A percentile compares a stretch with the other conserved stretches of the same genome.
Conservation (phyloP, 1,284 basidiomycete genomes). For the Tilletia indica region DNA sequence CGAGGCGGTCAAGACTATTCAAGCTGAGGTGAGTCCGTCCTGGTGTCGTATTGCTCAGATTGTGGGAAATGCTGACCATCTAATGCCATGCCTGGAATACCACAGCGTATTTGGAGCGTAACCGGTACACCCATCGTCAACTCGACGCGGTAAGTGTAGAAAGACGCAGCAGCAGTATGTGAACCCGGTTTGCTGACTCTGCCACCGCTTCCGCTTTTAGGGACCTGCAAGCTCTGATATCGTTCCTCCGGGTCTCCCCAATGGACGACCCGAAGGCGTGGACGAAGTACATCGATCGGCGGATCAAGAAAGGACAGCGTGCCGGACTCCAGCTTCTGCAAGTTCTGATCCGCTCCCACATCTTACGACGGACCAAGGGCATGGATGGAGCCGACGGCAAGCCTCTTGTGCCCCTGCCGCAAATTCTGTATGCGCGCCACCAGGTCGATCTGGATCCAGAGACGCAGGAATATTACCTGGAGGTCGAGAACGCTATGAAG, state of each 20-base stretch:
- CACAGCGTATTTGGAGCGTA: conserved; percentile 58
- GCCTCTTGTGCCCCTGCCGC: conserved; percentile 20
- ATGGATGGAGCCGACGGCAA: conserved; percentile 56
- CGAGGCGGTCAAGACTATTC: conserved; percentile 67
- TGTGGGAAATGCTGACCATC: too few species aligned
- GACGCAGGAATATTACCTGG: conserved; percentile 72
- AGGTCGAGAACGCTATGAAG: conserved; percentile 67
- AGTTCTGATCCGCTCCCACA: conserved; percentile 78
- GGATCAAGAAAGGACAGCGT: conserved; percentile 21
- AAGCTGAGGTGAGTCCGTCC: conserved; percentile 61
- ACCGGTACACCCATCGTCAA: conserved; percentile 88
- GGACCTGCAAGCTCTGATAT: conserved; percentile 80
- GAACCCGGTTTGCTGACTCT: background rate
- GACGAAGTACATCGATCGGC: conserved; percentile 66
- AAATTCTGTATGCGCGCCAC: conserved; percentile 59
- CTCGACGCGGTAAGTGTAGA: conserved; percentile 59
- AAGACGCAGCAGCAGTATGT: conserved; percentile 57
- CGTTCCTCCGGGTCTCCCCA: conserved; percentile 74
- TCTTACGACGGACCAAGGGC: conserved; percentile 82
- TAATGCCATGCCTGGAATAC: too few species aligned
- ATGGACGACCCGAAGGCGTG: conserved; percentile 69
- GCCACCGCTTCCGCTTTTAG: conserved; percentile 44
- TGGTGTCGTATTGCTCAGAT: too few species aligned
- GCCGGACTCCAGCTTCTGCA: conserved; percentile 50
- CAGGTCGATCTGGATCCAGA: conserved; percentile 67